phyloP scores from a whole-genome alignment of 805 yeast genomes.

The Yarrowia deformans region DNA sequence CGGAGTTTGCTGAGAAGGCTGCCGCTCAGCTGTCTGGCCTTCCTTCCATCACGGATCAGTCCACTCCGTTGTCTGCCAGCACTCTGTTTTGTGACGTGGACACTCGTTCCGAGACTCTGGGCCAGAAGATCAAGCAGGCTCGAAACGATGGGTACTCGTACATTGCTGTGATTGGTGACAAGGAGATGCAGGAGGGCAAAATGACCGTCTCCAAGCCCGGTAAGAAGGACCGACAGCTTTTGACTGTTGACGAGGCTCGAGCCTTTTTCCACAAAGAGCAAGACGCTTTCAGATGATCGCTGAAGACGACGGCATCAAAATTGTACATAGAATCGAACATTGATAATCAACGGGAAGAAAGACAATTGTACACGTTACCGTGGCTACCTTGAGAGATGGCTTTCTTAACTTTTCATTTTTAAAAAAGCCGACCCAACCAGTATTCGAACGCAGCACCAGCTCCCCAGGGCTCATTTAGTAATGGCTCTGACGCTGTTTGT shows the following conservation, averaged over 20 bases:
- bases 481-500: background rate
- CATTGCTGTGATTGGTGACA: conserved; percentile 86
- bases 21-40: conserved; percentile 53
- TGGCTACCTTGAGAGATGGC: too few relatives aligned
- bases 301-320: background rate
- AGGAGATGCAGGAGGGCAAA: conserved; percentile 67
- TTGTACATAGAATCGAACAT: conserved; percentile 32
- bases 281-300: conserved; percentile 5
- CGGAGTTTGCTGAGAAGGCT: conserved; percentile 60
- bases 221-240: conserved; percentile 8
- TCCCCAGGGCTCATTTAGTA: background rate
- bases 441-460: background rate
- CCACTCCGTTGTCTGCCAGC: conserved; percentile 64
- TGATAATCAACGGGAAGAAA: background rate
- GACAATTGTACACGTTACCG: too few relatives aligned
- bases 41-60: conserved; percentile 49
- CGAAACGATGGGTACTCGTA: conserved; percentile 75
- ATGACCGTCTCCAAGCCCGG: conserved; percentile 57
- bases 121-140: conserved; percentile 81
- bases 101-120: conserved; percentile 76
- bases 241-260: conserved; percentile 15
- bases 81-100: conserved; percentile 81
- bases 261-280: conserved; percentile 26
- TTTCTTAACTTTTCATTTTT: too few relatives aligned
- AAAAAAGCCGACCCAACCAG: background rate